Base-by-base conservation (phyloP, 73 alveolate species). In the Diophrys appendiculata region DNA sequence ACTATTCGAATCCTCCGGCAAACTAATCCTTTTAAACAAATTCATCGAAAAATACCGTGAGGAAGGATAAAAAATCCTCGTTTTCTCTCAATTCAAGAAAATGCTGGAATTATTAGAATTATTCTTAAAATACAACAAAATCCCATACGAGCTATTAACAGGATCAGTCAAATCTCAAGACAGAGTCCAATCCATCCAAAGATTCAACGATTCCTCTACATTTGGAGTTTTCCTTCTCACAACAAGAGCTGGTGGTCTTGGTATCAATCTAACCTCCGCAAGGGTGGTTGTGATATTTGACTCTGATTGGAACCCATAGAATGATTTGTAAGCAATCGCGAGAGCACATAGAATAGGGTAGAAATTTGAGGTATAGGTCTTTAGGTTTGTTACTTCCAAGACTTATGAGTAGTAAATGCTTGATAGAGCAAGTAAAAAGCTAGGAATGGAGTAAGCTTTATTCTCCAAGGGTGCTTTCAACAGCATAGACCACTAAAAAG, bases 291-390 rank as follows among this genome's bases (percentile, higher is more conserved):
- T 98, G 14, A 97, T 98, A 82, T 98, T 93, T 84, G 99, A 98
- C 80, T 90, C 96, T 76, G 99, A 97, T 80, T 98, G 99, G 99
- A 98, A 98, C 85, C 99, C 99, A 24, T 92, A 96, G 81, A 98
- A 98, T 82, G 99, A 97, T 85, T 87, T 94, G 77, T 94, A 94
- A 76, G 99, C 99, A 2, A 96, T 97, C 29, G 99, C 99, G 68
- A 88, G 99, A 84, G 99, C 99, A 28, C 99, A 98, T 83, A 91
- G 99, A 84, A 94, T 98, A 33, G 99, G 99, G 53, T 93, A 98
- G 88, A 94, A 91, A 65, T 89, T 95, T 80, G 99, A 96, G 78
- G 99, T 97, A 31, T 88, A 92, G 76, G 99, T 98, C 43, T 98
- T 89, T 86, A 86, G 99, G 73, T 84, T 98, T 67, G 88, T 96